phyloP scores from a whole-genome alignment of 2,329 filamentous ascomycete species.

The Diaporthe destruens region DNA sequence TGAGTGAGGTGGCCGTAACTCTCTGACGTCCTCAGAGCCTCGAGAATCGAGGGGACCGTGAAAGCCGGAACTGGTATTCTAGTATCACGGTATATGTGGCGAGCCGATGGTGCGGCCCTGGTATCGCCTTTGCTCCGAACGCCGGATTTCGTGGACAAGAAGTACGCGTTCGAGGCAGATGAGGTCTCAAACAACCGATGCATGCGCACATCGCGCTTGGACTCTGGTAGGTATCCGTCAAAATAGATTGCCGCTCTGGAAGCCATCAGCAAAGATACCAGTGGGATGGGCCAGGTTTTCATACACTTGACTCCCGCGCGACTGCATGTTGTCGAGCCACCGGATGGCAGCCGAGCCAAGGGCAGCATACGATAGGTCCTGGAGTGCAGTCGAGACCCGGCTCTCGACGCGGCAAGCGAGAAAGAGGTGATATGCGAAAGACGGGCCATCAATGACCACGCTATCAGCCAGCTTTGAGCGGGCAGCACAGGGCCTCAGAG shows the following conservation, averaged over 20 bases:
- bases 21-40: conserved; percentile 68
- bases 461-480: conserved; percentile 39
- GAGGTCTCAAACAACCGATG: conserved; percentile 71
- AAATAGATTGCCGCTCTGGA: conserved; percentile 80
- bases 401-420: conserved; percentile 39
- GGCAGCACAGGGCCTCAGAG: conserved; percentile 44
- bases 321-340: conserved; percentile 44
- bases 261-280: conserved; percentile 40
- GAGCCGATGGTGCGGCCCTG: conserved; percentile 11
- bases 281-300: background rate
- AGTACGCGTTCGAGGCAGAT: conserved; percentile 65
- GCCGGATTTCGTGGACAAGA: conserved; percentile 50
- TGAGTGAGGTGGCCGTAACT: conserved; percentile 58
- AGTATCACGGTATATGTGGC: background rate
- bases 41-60: conserved; percentile 81
- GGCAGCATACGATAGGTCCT: conserved; percentile 43
- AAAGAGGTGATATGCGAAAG: conserved; percentile 46
- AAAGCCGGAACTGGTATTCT: conserved; percentile 68
- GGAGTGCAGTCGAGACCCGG: conserved; percentile 40
- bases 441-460: conserved; percentile 47
- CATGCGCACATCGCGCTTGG: conserved; percentile 74
- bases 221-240: conserved; percentile 81
- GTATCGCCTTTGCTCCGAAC: conserved; percentile 44
- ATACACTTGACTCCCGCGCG: conserved; percentile 41
- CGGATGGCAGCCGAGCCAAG: conserved; percentile 43